A percentile compares a stretch with the other conserved stretches of the same genome.
Evolutionary conservation across 1,139 yeast genomes (phyloP).

Genomic region (Zygosaccharomyces sapae): DNA sequence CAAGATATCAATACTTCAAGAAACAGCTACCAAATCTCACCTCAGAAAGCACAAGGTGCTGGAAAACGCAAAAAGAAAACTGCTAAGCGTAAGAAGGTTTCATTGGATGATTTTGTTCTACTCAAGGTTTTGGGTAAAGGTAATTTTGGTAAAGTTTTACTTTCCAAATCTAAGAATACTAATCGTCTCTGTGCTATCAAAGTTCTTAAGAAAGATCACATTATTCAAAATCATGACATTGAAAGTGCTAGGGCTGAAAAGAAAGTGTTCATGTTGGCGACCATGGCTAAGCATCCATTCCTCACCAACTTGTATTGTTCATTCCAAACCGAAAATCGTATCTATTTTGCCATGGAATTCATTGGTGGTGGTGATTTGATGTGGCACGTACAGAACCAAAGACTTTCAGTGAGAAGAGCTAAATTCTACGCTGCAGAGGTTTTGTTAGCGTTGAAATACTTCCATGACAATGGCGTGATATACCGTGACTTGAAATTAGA

Average conservation of each 20-base stretch:
- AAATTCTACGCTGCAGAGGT: slow-evolving; percentile 98
- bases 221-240: slow-evolving; percentile 92
- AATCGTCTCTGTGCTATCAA: slow-evolving; percentile 85
- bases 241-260: slow-evolving; percentile 93
- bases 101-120: slow-evolving; percentile 90
- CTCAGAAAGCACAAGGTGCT: slow-evolving; percentile 24
- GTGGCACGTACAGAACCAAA: slow-evolving; percentile 97
- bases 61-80: slow-evolving; percentile 27
- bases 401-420: slow-evolving; percentile 86
- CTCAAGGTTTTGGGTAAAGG: slow-evolving; percentile 95
- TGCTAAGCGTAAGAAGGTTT: slow-evolving; percentile 56
- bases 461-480: slow-evolving; percentile 93
- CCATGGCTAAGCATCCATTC: slow-evolving; percentile 87
- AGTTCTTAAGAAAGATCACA: slow-evolving; percentile 90
- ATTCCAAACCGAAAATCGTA: slow-evolving; percentile 95
- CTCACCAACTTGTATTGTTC: slow-evolving; percentile 87
- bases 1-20: slow-evolving; percentile 7
- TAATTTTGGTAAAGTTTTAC: slow-evolving; percentile 95
- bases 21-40: slow-evolving; percentile 18
- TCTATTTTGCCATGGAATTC: slow-evolving; percentile 97
- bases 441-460: slow-evolving; percentile 78
- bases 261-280: slow-evolving; percentile 86
- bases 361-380: slow-evolving; percentile 96
- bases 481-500: slow-evolving; percentile 96
- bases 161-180: slow-evolving; percentile 81